Conservation (phyloP, 768 basidiomycete genomes). For the Serendipita indica region DNA sequence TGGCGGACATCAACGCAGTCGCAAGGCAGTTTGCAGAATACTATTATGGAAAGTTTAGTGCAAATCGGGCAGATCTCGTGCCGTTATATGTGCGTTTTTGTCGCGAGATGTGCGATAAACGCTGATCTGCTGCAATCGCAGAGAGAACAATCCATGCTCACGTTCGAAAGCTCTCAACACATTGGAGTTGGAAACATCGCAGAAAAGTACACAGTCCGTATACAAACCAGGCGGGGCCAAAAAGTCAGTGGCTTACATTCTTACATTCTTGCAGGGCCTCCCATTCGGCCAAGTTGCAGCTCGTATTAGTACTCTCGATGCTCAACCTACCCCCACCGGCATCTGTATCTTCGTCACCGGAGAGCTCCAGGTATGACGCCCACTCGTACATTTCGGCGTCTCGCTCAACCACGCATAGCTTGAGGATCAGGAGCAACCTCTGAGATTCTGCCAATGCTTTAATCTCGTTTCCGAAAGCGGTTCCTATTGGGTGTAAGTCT, state of each 20-base stretch:
- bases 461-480: constrained; percentile 64
- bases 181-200: constrained; percentile 41
- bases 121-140: constrained; percentile 25
- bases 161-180: constrained; percentile 53
- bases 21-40: constrained; percentile 67
- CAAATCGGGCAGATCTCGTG: constrained; percentile 37
- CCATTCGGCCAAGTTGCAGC: constrained; percentile 76
- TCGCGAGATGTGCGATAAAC: constrained; percentile 17
- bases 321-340: constrained; percentile 55
- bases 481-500: constrained; percentile 74
- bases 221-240: background rate
- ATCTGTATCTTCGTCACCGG: constrained; percentile 85
- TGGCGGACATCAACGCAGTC: constrained; percentile 61
- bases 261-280: constrained; percentile 34
- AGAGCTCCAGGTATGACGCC: constrained; percentile 43
- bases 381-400: background rate
- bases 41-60: constrained; percentile 74
- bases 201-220: constrained; percentile 57
- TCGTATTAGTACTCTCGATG: constrained; percentile 68
- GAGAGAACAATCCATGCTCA: constrained; percentile 73
- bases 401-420: constrained; percentile 34
- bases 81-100: constrained; percentile 60
- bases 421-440: constrained; percentile 62
- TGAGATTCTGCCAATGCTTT: constrained; percentile 88
- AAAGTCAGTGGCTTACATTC: background rate